Evolutionary conservation across 768 basidiomycete genomes (phyloP).

Genomic region (Fibroporia radiculosa): DNA sequence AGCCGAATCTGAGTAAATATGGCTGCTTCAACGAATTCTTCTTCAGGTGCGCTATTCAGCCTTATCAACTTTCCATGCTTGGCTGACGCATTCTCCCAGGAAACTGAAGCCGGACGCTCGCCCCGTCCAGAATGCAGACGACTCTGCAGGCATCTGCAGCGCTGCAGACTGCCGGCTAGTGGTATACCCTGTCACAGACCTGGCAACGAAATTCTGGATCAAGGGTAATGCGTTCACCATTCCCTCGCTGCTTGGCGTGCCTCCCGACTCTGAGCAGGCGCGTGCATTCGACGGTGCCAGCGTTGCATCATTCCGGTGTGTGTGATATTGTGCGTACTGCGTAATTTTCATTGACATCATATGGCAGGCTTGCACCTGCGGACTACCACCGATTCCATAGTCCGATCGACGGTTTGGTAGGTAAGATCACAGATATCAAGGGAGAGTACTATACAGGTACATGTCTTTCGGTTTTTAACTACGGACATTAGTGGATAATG

Average conservation of each 20-base stretch:
- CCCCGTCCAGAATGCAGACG: conserved; percentile 47
- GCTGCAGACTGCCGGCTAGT: conserved; percentile 72
- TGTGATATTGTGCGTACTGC: neutral
- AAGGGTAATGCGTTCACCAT: conserved; percentile 70
- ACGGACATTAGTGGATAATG: neutral
- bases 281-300: conserved; percentile 35
- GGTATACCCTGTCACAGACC: conserved; percentile 50
- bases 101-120: conserved; percentile 53
- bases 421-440: conserved; percentile 36
- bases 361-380: conserved; percentile 52
- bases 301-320: conserved; percentile 54
- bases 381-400: conserved; percentile 82
- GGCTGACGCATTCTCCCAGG: conserved; percentile 20
- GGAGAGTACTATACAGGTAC: conserved; percentile 58
- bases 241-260: conserved; percentile 44
- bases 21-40: conserved; percentile 77
- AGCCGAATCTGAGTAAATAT: conserved; percentile 57
- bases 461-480: too few species aligned
- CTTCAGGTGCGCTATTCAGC: conserved; percentile 31
- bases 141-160: conserved; percentile 47
- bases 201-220: conserved; percentile 68
- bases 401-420: conserved; percentile 50
- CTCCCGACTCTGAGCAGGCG: conserved; percentile 33
- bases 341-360: neutral
- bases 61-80: neutral